phyloP scores from a whole-genome alignment of 2,329 filamentous ascomycete genomes.

The Coccinonectria pachysandricola region DNA sequence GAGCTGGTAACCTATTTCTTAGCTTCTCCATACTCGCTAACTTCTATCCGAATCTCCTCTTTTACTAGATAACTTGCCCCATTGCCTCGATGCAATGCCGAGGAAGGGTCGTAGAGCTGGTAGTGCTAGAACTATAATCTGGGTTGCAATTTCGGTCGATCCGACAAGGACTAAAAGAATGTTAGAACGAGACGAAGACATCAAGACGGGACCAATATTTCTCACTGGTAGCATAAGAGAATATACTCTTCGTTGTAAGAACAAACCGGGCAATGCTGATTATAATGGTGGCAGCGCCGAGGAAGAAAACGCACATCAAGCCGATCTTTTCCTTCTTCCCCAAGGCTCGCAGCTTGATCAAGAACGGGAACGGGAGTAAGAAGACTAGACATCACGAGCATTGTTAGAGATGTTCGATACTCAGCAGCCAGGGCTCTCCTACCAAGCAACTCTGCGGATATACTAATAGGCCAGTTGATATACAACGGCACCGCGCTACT shows the following conservation, averaged over 20 bases:
- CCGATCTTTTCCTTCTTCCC: not conserved
- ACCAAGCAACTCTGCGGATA: slow-evolving; percentile 1
- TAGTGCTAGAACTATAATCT: slow-evolving; percentile 1
- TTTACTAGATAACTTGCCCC: too few relatives aligned
- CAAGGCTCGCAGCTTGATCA: not conserved
- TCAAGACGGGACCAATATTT: not conserved
- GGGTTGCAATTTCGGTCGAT: not conserved
- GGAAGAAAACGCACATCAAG: not conserved
- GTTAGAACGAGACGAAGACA: not conserved
- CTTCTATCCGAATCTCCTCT: too few relatives aligned
- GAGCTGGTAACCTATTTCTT: too few relatives aligned
- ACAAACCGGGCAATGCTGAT: not conserved
- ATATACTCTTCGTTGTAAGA: not conserved
- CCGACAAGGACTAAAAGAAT: not conserved
- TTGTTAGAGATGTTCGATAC: not conserved
- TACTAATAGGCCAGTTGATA: slow-evolving; percentile 1
- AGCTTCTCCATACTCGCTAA: too few relatives aligned
- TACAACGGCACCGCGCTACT: not conserved
- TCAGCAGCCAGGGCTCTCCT: not conserved
- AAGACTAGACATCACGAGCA: not conserved
- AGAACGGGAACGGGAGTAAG: not conserved
- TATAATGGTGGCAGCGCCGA: not conserved
- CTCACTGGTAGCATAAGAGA: not conserved
- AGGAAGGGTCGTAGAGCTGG: slow-evolving; percentile 1
- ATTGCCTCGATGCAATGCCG: too few relatives aligned